These are phyloP conservation scores for Cryptosporidium tyzzeri DNA, from an alignment of 169 alveolate genomes.

Conservation along the genomic window DNA sequence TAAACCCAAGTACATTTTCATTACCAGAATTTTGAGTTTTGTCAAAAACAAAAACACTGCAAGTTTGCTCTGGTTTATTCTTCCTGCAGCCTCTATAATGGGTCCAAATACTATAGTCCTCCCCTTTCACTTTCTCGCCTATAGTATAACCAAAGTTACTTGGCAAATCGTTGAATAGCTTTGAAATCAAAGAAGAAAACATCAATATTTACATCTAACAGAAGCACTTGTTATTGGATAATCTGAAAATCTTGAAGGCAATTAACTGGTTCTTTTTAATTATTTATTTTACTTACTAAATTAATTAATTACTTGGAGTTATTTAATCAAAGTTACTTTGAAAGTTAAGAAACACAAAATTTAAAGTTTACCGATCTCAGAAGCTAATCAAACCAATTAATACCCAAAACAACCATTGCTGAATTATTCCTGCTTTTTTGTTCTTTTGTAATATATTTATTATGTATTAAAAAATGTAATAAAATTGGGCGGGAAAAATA, in stretches of 20 bases:
- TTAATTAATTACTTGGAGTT: neutral
- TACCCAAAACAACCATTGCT: neutral
- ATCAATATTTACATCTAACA: slow-evolving; percentile 32
- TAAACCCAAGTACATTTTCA: slow-evolving; percentile 40
- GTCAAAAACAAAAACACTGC: slow-evolving; percentile 70
- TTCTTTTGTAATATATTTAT: neutral
- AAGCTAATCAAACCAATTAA: neutral
- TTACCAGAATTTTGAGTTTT: slow-evolving; percentile 2
- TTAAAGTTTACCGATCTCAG: neutral
- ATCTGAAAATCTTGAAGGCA: neutral
- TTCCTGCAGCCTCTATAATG: slow-evolving; percentile 67
- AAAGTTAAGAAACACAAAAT: neutral
- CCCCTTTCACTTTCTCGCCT: slow-evolving; percentile 66
- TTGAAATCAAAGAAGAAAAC: slow-evolving; percentile 69
- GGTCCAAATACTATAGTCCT: slow-evolving; percentile 63
- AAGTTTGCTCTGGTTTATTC: slow-evolving; percentile 53
- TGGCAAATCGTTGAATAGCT: slow-evolving; percentile 66
- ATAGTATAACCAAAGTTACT: slow-evolving; percentile 68
- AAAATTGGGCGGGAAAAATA: slow-evolving; percentile 4
- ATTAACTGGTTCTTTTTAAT: neutral
- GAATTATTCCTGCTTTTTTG: neutral
- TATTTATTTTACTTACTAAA: neutral
- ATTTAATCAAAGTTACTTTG: neutral
- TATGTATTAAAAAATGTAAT: neutral
- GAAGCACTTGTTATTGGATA: neutral